Evolutionary conservation across 345 rosid species (phyloP).

Genomic region (Eucalyptus brandiana): DNA sequence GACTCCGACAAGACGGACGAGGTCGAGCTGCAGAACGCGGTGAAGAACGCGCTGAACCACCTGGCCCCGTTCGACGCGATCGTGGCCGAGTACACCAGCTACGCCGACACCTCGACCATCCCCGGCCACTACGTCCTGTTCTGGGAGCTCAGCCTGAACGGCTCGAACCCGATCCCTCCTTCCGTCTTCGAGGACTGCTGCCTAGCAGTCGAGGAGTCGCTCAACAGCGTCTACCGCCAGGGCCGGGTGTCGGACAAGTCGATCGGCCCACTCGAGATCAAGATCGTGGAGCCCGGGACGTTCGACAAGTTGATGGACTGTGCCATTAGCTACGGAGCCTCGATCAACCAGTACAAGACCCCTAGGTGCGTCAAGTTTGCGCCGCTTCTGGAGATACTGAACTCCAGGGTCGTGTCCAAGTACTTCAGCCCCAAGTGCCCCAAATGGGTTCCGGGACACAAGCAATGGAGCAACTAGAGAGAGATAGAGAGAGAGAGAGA

Average conservation of each 20-base stretch:
- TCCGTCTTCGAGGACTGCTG: conserved; percentile 92
- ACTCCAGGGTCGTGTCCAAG: conserved; percentile 49
- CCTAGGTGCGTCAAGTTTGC: conserved; percentile 93
- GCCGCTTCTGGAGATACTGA: conserved; percentile 84
- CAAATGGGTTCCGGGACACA: conserved; percentile 87
- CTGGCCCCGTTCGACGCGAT: conserved; percentile 67
- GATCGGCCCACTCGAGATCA: conserved; percentile 89
- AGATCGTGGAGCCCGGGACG: conserved; percentile 79
- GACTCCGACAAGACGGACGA: conserved; percentile 96
- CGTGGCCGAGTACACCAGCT: conserved; percentile 81
- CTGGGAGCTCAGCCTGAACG: conserved; percentile 70
- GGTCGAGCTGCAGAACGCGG: conserved; percentile 90
- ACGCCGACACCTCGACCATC: conserved; percentile 58
- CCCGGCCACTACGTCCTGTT: conserved; percentile 91
- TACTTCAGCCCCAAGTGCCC: conserved; percentile 93
- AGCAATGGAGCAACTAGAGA: conserved; percentile 54
- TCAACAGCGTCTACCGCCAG: conserved; percentile 95
- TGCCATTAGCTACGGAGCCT: conserved; percentile 86
- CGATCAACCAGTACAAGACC: conserved; percentile 94
- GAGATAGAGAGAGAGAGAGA: background rate
- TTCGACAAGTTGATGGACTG: conserved; percentile 98
- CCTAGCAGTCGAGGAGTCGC: conserved; percentile 75
- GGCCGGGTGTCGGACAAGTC: conserved; percentile 82
- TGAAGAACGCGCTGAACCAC: conserved; percentile 75
- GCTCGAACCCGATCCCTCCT: conserved; percentile 74